Evolutionary conservation across 2,329 filamentous ascomycete genomes (phyloP).

Genomic region (Phyllosticta citrichinensis): DNA sequence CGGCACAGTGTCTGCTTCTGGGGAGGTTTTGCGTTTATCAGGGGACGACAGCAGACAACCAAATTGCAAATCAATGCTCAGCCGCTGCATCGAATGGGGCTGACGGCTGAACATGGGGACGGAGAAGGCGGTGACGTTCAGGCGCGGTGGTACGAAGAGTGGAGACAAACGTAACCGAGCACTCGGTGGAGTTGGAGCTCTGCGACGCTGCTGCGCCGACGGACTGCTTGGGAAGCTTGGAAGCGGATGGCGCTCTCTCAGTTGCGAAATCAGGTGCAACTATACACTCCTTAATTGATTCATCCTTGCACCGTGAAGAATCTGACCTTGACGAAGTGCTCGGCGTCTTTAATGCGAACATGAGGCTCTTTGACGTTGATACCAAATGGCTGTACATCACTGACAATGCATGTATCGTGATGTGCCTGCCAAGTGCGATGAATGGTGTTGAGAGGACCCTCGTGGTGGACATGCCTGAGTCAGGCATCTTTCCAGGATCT

Average conservation of each 20-base stretch:
- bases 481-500: background rate
- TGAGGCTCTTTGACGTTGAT: too few relatives aligned
- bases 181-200: background rate
- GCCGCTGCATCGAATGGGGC: background rate
- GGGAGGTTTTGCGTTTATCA: constrained; percentile 9
- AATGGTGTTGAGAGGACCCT: background rate
- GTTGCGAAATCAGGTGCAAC: background rate
- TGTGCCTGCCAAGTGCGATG: background rate
- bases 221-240: background rate
- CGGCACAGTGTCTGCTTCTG: constrained; percentile 11
- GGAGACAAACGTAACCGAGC: background rate
- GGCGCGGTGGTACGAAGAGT: background rate
- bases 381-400: too few relatives aligned
- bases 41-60: constrained; percentile 4
- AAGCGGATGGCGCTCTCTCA: background rate
- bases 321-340: background rate
- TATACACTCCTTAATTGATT: background rate
- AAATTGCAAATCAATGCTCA: constrained; percentile 6
- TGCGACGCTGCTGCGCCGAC: background rate
- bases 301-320: background rate
- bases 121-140: background rate
- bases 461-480: background rate
- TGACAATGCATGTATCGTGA: too few relatives aligned
- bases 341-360: too few relatives aligned
- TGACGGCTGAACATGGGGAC: background rate